Evolutionary conservation across 2,329 filamentous ascomycete species (phyloP).

Genomic region (Trichothecium sympodiale): DNA sequence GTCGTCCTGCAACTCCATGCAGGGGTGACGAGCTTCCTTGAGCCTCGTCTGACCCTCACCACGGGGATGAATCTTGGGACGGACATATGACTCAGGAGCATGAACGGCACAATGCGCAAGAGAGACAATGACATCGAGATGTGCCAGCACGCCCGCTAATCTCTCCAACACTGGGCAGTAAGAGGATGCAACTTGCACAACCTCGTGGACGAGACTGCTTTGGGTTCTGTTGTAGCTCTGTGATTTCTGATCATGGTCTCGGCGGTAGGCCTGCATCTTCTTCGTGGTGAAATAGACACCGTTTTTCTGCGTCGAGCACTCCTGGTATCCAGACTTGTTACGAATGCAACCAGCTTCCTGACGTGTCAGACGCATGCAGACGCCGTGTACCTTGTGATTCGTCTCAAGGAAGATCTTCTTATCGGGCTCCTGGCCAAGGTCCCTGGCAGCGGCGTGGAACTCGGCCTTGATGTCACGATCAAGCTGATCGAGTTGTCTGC

Average conservation of each 20-base stretch:
- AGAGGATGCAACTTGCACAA: constrained; percentile 84
- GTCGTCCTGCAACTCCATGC: constrained; percentile 98
- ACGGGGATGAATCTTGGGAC: constrained; percentile 80
- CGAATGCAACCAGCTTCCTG: constrained; percentile 88
- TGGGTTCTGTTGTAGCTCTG: constrained; percentile 94
- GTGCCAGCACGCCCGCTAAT: constrained; percentile 76
- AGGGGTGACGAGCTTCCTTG: constrained; percentile 90
- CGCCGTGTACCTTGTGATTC: constrained; percentile 89
- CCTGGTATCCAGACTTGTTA: constrained; percentile 80
- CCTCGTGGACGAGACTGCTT: constrained; percentile 79
- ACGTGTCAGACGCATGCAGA: constrained; percentile 88
- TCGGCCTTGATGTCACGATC: constrained; percentile 75
- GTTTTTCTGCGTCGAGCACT: constrained; percentile 97
- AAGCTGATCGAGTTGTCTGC: constrained; percentile 79
- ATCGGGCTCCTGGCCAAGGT: constrained; percentile 84
- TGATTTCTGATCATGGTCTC: constrained; percentile 88
- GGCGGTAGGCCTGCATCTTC: constrained; percentile 64
- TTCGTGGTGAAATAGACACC: constrained; percentile 96
- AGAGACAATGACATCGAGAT: constrained; percentile 89
- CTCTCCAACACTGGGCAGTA: constrained; percentile 90
- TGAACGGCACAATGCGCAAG: constrained; percentile 91
- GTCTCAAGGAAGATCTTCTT: constrained; percentile 94
- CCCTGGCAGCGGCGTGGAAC: constrained; percentile 62
- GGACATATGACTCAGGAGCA: constrained; percentile 81
- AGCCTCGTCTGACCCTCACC: constrained; percentile 81